Conservation (phyloP, 306 rosid species). For the Pachyrhizus erosus region DNA sequence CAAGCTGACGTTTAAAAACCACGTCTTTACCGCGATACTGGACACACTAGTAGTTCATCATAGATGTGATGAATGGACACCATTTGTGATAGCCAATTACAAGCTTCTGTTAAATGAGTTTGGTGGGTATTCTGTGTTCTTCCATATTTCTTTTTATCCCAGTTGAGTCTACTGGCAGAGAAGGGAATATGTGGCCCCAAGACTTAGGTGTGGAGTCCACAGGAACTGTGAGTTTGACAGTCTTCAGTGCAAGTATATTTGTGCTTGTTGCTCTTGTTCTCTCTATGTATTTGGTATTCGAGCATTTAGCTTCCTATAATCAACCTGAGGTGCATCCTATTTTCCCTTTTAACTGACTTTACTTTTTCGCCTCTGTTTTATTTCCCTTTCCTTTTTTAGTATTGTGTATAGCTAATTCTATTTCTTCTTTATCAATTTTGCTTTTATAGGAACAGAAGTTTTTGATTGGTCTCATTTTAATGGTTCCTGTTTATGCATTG, state of each 20-base stretch:
- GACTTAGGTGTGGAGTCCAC: conserved; percentile 57
- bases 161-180: conserved; percentile 74
- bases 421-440: conserved; percentile 24
- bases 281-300: conserved; percentile 85
- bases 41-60: too few relatives aligned
- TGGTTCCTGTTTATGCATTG: conserved; percentile 98
- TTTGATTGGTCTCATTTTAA: conserved; percentile 92
- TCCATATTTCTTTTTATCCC: conserved; percentile 56
- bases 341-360: conserved; percentile 14
- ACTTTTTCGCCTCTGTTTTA: not conserved
- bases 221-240: conserved; percentile 74
- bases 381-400: conserved; percentile 16
- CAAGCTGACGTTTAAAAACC: too few relatives aligned
- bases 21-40: too few relatives aligned
- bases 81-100: conserved; percentile 18
- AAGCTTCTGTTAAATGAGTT: conserved; percentile 60
- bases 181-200: conserved; percentile 62
- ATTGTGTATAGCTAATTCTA: not conserved
- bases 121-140: conserved; percentile 59
- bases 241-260: conserved; percentile 84
- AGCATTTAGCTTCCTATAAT: conserved; percentile 92
- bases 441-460: conserved; percentile 92
- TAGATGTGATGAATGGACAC: not conserved
- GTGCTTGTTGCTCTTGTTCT: conserved; percentile 83
- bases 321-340: conserved; percentile 85